Conservation (phyloP, 2,329 filamentous ascomycete species). For the Lanzia echinophila region DNA sequence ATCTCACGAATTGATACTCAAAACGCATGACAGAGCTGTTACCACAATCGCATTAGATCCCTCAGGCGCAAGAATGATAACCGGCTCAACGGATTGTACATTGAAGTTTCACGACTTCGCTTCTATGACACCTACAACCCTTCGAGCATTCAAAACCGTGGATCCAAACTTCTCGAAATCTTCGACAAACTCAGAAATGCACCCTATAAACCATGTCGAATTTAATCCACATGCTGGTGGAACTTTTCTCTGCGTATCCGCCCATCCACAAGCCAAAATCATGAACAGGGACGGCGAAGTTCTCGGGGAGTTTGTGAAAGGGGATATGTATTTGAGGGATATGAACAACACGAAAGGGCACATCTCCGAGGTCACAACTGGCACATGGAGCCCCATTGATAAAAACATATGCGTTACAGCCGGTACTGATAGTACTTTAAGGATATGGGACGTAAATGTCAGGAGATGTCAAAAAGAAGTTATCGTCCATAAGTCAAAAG, state of each 20-base stretch:
- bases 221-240: conserved; percentile 80
- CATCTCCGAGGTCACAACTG: conserved; percentile 82
- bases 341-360: conserved; percentile 98
- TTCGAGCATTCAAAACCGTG: conserved; percentile 87
- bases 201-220: conserved; percentile 77
- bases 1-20: conserved; percentile 86
- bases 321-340: conserved; percentile 95
- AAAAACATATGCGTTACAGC: conserved; percentile 82
- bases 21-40: conserved; percentile 83
- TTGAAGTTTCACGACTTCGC: conserved; percentile 93
- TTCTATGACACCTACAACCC: conserved; percentile 88
- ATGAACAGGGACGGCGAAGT: conserved; percentile 83
- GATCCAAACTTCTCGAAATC: conserved; percentile 77
- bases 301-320: conserved; percentile 85
- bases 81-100: conserved; percentile 85
- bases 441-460: conserved; percentile 96
- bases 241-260: conserved; percentile 79
- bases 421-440: conserved; percentile 87
- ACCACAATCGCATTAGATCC: conserved; percentile 81
- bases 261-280: conserved; percentile 84
- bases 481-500: conserved; percentile 90
- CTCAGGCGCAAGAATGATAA: conserved; percentile 75
- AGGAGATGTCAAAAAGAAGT: conserved; percentile 86
- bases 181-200: conserved; percentile 68
- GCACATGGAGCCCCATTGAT: conserved; percentile 85